Percentiles rank a stretch among this genome's conserved stretches.
Conservation (phyloP, 768 basidiomycete species). For the Pilatotrama ljubarskyi region DNA sequence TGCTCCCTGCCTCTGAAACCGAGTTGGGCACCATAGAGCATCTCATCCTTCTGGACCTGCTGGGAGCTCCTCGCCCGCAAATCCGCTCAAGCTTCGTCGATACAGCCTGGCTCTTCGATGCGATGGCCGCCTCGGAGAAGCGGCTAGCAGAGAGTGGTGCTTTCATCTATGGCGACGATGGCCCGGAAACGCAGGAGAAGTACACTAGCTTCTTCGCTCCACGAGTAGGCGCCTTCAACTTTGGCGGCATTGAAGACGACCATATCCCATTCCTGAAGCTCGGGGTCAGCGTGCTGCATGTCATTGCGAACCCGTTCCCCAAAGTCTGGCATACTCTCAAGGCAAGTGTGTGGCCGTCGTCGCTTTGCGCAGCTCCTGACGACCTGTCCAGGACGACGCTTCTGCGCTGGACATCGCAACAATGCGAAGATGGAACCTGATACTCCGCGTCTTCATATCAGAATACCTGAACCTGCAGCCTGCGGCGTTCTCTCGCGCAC, state of each 20-base stretch:
- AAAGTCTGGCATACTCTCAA: conserved; percentile 80
- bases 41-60: conserved; percentile 87
- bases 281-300: conserved; percentile 87
- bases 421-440: conserved; percentile 85
- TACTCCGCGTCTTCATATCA: conserved; percentile 83
- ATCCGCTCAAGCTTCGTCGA: conserved; percentile 83
- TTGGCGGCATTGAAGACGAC: conserved; percentile 83
- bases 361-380: not conserved
- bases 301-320: conserved; percentile 91
- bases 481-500: conserved; percentile 19
- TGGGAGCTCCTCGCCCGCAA: conserved; percentile 74
- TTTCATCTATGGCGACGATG: conserved; percentile 50
- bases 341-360: conserved; percentile 44
- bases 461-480: conserved; percentile 84
- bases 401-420: conserved; percentile 82
- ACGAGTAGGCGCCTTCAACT: conserved; percentile 41
- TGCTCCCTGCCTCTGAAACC: conserved; percentile 49
- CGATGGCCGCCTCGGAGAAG: conserved; percentile 68
- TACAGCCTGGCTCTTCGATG: conserved; percentile 93
- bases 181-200: conserved; percentile 40
- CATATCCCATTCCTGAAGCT: conserved; percentile 84
- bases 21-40: conserved; percentile 83
- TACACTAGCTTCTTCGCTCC: conserved; percentile 70
- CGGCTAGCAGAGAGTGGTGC: conserved; percentile 66
- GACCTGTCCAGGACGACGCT: conserved; percentile 76